Conservation (phyloP, 2,329 filamentous ascomycete genomes). For the Ceratocystis colombiana region DNA sequence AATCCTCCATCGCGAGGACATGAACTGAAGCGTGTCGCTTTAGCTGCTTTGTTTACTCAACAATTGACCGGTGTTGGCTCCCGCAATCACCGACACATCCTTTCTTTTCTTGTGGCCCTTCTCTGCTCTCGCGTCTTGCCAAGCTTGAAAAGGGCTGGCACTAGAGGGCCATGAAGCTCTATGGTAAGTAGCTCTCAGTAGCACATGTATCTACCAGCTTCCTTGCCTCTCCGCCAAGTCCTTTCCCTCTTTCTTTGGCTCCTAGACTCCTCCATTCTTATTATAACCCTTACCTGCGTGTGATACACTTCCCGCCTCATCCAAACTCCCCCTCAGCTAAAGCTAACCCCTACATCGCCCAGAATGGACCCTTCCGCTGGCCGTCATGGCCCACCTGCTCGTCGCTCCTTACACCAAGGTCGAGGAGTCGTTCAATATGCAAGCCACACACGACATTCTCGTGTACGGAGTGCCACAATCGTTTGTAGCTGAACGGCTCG, state of each 20-base stretch:
- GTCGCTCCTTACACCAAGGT: constrained; percentile 88
- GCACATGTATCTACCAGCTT: too few species aligned
- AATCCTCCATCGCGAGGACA: background rate
- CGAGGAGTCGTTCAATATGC: constrained; percentile 96
- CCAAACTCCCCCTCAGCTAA: background rate
- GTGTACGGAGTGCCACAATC: constrained; percentile 60
- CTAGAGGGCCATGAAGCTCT: constrained; percentile 20
- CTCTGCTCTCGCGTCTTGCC: constrained; percentile 4
- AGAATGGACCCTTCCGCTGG: constrained; percentile 47
- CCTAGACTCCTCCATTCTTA: too few species aligned
- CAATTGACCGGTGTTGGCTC: background rate
- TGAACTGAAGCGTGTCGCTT: background rate
- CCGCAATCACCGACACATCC: background rate
- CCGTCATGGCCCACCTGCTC: constrained; percentile 59
- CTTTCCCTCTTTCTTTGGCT: background rate
- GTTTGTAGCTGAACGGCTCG: constrained; percentile 45
- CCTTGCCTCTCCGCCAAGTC: too few species aligned
- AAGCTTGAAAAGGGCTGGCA: background rate
- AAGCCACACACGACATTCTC: constrained; percentile 83
- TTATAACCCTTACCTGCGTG: constrained; percentile 13
- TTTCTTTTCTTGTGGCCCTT: background rate
- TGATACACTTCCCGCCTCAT: constrained; percentile 28
- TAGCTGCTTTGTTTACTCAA: background rate
- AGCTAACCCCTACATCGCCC: constrained; percentile 29
- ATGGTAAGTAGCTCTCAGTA: constrained; percentile 11